Evolutionary conservation across 2,329 filamentous ascomycete genomes (phyloP).

Genomic region (Neofusicoccum umdonicola): DNA sequence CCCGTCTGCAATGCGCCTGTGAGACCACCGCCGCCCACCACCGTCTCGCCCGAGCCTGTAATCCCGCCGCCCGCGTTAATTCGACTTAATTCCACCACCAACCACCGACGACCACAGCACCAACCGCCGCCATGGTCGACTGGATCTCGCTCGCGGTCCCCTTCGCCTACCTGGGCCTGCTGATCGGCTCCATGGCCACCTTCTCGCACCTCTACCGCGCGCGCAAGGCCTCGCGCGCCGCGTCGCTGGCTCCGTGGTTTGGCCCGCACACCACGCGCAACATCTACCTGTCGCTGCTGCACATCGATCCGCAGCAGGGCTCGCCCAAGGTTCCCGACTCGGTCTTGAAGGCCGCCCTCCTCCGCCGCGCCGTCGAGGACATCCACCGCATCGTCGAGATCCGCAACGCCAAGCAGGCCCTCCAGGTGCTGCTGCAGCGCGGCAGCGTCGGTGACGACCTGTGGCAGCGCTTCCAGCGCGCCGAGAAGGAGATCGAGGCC

Average conservation of each 20-base stretch:
- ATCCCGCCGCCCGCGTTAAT: background rate
- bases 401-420: slow-evolving; percentile 81
- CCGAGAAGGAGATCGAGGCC: slow-evolving; percentile 96
- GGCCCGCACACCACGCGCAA: slow-evolving; percentile 86
- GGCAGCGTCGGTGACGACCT: slow-evolving; percentile 95
- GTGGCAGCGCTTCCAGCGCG: slow-evolving; percentile 86
- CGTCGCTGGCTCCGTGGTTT: slow-evolving; percentile 93
- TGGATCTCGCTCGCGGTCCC: slow-evolving; percentile 85
- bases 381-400: slow-evolving; percentile 89
- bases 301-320: slow-evolving; percentile 66
- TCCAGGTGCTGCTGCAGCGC: slow-evolving; percentile 77
- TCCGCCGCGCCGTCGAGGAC: slow-evolving; percentile 87
- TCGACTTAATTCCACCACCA: background rate
- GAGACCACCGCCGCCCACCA: background rate
- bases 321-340: slow-evolving; percentile 74
- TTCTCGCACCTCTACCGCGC: slow-evolving; percentile 93
- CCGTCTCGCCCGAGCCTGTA: background rate
- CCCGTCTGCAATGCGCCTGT: slow-evolving; percentile 5
- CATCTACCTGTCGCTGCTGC: slow-evolving; percentile 88
- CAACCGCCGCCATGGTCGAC: slow-evolving; percentile 55
- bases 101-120: background rate
- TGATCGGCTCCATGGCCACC: slow-evolving; percentile 82
- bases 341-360: slow-evolving; percentile 80
- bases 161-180: slow-evolving; percentile 82
- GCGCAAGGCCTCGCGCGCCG: slow-evolving; percentile 76